These are phyloP conservation scores for Starmera quercuum DNA, from an alignment of 805 yeast species.

Conservation along the genomic window DNA sequence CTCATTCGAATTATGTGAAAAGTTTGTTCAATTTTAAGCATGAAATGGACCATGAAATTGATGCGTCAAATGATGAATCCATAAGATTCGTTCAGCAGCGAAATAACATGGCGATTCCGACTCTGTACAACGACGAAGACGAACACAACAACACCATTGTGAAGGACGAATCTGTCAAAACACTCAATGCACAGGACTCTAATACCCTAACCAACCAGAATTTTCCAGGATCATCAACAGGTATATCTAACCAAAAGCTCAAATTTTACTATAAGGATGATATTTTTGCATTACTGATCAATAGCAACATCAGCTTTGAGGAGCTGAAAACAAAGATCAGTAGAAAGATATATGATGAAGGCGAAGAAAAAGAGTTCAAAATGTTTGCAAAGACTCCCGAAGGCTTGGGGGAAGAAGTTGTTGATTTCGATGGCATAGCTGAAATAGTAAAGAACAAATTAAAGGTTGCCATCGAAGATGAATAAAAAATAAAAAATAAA, in stretches of 20 bases:
- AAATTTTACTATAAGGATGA: constrained; percentile 77
- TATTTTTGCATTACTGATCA: constrained; percentile 63
- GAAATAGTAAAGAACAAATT: constrained; percentile 25
- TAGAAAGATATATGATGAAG: constrained; percentile 38
- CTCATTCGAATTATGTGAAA: constrained; percentile 60
- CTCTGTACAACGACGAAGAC: constrained; percentile 19
- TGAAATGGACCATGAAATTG: constrained; percentile 24
- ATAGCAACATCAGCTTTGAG: constrained; percentile 35
- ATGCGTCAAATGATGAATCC: constrained; percentile 5
- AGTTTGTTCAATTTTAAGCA: constrained; percentile 55
- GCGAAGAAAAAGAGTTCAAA: constrained; percentile 22
- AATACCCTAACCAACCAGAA: constrained; percentile 1
- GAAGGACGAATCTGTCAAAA: constrained; percentile 16
- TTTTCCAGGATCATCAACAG: constrained; percentile 1
- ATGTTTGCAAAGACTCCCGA: constrained; percentile 25
- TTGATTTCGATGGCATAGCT: constrained; percentile 24
- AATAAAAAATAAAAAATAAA: constrained; percentile 7
- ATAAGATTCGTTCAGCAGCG: constrained; percentile 1
- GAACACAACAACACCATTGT: constrained; percentile 19
- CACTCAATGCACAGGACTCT: constrained; percentile 7
- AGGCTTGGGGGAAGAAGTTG: constrained; percentile 25
- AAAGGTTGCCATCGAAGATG: constrained; percentile 30
- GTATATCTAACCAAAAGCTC: constrained; percentile 32
- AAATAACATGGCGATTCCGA: background rate
- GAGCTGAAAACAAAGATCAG: constrained; percentile 45